Conservation (phyloP, 179 eudicot genomes). For the Drosera spatulata region DNA sequence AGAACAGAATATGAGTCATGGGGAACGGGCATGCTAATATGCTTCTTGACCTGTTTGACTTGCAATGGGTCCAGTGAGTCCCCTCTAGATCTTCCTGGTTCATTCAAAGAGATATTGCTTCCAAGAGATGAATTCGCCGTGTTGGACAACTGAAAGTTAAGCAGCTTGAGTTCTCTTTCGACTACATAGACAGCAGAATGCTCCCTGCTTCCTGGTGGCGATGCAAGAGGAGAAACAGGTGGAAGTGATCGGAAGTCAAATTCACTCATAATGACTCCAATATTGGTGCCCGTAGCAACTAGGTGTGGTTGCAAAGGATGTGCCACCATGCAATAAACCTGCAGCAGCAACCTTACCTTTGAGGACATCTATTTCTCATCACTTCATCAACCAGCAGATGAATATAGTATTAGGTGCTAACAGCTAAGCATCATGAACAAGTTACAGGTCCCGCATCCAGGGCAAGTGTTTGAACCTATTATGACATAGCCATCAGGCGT, state of each 20-base stretch:
- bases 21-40: conserved; percentile 85
- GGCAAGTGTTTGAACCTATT: too few species aligned
- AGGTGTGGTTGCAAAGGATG: conserved; percentile 98
- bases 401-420: too few species aligned
- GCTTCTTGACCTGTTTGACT: conserved; percentile 88
- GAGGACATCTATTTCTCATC: neutral
- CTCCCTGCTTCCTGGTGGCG: conserved; percentile 77
- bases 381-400: too few species aligned
- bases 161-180: conserved; percentile 81
- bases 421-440: too few species aligned
- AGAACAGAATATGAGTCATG: conserved; percentile 90
- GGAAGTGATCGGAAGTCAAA: conserved; percentile 94
- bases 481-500: too few species aligned
- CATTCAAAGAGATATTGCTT: conserved; percentile 63
- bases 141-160: conserved; percentile 76
- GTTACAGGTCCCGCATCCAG: too few species aligned
- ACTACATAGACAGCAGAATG: conserved; percentile 82
- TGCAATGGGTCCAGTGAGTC: conserved; percentile 68
- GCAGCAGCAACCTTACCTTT: conserved; percentile 12
- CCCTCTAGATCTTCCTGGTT: conserved; percentile 60
- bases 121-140: conserved; percentile 80
- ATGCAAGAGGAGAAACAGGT: conserved; percentile 71
- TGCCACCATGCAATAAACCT: conserved; percentile 97
- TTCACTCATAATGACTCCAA: conserved; percentile 81
- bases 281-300: conserved; percentile 94